Percentiles rank a stretch among this genome's conserved stretches.
Conservation (phyloP, 1,284 basidiomycete species). For the Trichosporon ovoides region DNA sequence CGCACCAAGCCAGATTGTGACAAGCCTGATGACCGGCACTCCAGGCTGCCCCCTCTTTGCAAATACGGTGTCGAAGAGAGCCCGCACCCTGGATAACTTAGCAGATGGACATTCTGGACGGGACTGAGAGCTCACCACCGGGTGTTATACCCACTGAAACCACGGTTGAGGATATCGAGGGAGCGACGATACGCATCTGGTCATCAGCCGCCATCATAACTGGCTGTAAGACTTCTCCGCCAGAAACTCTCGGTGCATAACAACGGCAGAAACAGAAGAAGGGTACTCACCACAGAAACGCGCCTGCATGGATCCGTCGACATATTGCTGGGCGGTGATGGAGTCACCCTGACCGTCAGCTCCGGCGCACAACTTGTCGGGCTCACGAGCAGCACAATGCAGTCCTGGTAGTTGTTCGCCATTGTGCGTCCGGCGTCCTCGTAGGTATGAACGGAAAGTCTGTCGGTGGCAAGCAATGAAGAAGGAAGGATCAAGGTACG, state of each 20-base stretch:
- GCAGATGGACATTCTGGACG: too few species aligned
- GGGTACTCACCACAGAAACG: conserved; percentile 19
- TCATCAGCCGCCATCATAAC: neutral
- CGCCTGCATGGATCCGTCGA: conserved; percentile 16
- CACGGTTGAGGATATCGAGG: conserved; percentile 38
- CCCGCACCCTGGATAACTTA: conserved; percentile 2
- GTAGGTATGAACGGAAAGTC: neutral
- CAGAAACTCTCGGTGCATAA: too few species aligned
- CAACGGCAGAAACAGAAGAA: neutral
- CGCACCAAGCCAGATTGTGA: conserved; percentile 41
- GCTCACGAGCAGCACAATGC: conserved; percentile 28
- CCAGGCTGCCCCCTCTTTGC: conserved; percentile 27
- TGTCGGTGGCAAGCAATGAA: neutral
- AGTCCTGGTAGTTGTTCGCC: conserved; percentile 30
- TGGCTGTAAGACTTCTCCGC: neutral
- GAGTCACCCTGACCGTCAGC: conserved; percentile 25
- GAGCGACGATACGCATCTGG: conserved; percentile 33
- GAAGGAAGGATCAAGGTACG: too few species aligned
- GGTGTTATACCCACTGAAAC: conserved; percentile 37
- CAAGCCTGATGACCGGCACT: conserved; percentile 26
- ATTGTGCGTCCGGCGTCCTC: conserved; percentile 10
- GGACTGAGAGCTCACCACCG: conserved; percentile 18
- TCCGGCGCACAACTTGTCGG: neutral
- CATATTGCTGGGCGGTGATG: conserved; percentile 25
- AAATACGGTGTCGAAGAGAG: conserved; percentile 31